A percentile compares a stretch with the other conserved stretches of the same genome.
Evolutionary conservation across 169 alveolate species (phyloP).

Genomic region (Theileria parva): DNA sequence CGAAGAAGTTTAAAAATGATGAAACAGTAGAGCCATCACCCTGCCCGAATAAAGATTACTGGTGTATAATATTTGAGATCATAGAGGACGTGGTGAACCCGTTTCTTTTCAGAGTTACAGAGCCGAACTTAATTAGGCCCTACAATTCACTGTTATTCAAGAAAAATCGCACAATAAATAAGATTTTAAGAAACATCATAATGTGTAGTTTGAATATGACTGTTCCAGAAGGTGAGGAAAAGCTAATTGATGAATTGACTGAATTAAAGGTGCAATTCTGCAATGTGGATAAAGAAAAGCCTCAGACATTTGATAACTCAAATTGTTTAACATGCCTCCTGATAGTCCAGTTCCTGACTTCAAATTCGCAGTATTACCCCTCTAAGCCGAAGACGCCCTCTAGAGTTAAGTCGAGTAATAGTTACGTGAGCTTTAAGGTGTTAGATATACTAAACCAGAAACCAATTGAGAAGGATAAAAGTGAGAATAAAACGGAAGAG

Average conservation of each 20-base stretch:
- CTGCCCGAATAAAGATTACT: neutral
- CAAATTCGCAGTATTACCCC: neutral
- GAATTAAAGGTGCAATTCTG: slow-evolving; percentile 10
- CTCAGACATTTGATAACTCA: slow-evolving; percentile 1
- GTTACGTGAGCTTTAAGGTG: neutral
- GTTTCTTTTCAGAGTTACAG: neutral
- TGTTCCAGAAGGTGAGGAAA: neutral
- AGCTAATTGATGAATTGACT: neutral
- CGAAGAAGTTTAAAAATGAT: neutral
- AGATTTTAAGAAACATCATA: neutral
- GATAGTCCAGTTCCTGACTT: slow-evolving; percentile 9
- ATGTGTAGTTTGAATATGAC: slow-evolving; percentile 8
- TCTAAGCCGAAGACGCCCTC: neutral
- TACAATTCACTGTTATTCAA: neutral
- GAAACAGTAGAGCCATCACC: neutral
- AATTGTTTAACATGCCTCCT: slow-evolving; percentile 10
- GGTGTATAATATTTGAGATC: slow-evolving; percentile 8
- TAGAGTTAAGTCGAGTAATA: neutral
- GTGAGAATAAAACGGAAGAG: neutral
- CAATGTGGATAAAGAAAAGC: neutral
- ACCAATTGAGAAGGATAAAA: neutral
- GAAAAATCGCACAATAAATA: neutral
- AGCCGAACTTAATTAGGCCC: neutral
- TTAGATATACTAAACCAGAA: neutral
- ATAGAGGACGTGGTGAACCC: slow-evolving; percentile 23